Evolutionary conservation across 176 grass and related monocot species (phyloP), one percentile per base, ranked within the genome.

Genomic region (Hsuehochloa calcarea): DNA sequence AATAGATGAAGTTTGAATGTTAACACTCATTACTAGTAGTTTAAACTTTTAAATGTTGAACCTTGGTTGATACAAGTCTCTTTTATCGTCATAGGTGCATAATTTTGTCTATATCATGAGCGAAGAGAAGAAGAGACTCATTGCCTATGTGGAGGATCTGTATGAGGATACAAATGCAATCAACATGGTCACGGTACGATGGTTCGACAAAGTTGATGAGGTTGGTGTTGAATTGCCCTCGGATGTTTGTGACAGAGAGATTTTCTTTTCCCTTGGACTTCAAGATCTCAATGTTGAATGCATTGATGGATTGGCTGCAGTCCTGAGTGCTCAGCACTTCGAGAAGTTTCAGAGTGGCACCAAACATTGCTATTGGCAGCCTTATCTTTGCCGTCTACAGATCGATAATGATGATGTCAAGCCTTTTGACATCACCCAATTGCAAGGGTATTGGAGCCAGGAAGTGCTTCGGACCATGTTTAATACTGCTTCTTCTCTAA

Each of bases 261-360:
- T 98, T 74, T 98, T 95, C 91, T 92, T 93, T 88, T 93, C 96
- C 50, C 83, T 82, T 67, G 89, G 96, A 61, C 62, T 90, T 86
- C 96, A 98, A 92, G 91, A 98, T 75, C 86, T 98, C 79, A 95
- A 86, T 64, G 89, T 98, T 69, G 96, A 95, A 86, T 98, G 96
- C 88, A 98, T 98, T 68, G 93, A 98, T 82, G 96, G 96, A 67
- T 88, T 98, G 82, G 91, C 93, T 78, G 81, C 89, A 66, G 89
- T 98, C 59, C 83, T 98, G 45, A 95, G 85, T 85, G 49, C 85
- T 69, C 84, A 91, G n/a, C 96, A 98, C 82, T 98, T 89, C 10
- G 89, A 95, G 69, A 92, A 91, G 79, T 98, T 95, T 80, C 86
- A 79, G 82, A 83, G 63, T 70, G 19, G 65, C 35, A 74, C 40